Conservation (phyloP, 345 rosid species). For the Gossypium bickii region DNA sequence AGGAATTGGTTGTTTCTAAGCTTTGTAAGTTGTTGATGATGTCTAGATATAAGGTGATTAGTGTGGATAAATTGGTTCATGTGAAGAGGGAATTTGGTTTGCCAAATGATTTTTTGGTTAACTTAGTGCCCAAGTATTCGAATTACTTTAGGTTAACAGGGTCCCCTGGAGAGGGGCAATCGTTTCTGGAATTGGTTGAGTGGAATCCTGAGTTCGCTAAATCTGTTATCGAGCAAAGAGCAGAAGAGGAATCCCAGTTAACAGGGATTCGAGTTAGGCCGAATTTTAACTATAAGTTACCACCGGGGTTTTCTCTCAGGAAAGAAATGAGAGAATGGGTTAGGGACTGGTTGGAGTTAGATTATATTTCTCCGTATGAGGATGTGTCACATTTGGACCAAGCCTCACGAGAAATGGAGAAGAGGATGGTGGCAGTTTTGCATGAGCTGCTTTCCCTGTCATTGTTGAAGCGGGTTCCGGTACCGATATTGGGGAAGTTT, state of each 20-base stretch:
- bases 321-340: conserved; percentile 97
- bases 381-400: conserved; percentile 66
- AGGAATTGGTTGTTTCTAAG: conserved; percentile 57
- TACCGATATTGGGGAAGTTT: conserved; percentile 81
- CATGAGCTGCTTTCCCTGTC: conserved; percentile 86
- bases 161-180: conserved; percentile 52
- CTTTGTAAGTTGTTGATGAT: conserved; percentile 82
- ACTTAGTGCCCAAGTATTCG: conserved; percentile 56
- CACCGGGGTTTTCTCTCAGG: conserved; percentile 59
- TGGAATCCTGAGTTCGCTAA: conserved; percentile 66
- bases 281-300: conserved; percentile 61
- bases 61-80: conserved; percentile 62
- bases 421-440: conserved; percentile 70
- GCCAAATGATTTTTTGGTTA: conserved; percentile 65
- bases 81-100: conserved; percentile 91
- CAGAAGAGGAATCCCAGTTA: conserved; percentile 46
- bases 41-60: conserved; percentile 57
- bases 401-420: conserved; percentile 81
- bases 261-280: conserved; percentile 62
- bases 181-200: conserved; percentile 57
- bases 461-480: conserved; percentile 67
- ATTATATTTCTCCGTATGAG: conserved; percentile 70
- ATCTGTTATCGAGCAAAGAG: conserved; percentile 53
- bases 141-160: conserved; percentile 60
- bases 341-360: conserved; percentile 83